Conservation (phyloP, 1,139 yeast genomes). For the Debaryomyces coudertii region DNA sequence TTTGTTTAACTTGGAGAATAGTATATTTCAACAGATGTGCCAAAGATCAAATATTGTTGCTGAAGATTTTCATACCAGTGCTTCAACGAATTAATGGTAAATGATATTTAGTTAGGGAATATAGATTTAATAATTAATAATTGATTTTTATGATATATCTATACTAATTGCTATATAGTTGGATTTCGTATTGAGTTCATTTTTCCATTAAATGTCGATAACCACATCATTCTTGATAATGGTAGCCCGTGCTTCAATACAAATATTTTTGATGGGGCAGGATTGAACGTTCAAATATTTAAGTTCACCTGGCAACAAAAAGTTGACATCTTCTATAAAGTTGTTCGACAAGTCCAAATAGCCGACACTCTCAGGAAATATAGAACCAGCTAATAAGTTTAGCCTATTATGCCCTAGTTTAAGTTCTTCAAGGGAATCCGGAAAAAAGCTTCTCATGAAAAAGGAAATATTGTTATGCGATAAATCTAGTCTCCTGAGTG, state of each 20-base stretch:
- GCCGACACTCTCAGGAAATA: conserved; percentile 7
- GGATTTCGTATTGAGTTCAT: too few species aligned
- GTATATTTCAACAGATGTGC: conserved; percentile 57
- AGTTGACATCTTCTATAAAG: conserved; percentile 8
- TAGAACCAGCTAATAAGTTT: not conserved
- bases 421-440: conserved; percentile 2
- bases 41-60: conserved; percentile 47
- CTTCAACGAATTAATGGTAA: too few species aligned
- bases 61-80: conserved; percentile 22
- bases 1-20: conserved; percentile 33
- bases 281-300: conserved; percentile 6
- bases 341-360: conserved; percentile 10
- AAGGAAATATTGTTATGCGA: conserved; percentile 8
- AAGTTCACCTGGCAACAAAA: conserved; percentile 7
- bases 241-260: conserved; percentile 1
- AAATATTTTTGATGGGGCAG: not conserved
- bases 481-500: conserved; percentile 6
- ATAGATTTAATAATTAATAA: not conserved
- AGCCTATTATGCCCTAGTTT: conserved; percentile 8
- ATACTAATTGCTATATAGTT: not conserved
- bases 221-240: not conserved
- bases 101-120: not conserved
- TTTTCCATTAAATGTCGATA: not conserved
- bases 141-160: not conserved
- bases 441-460: conserved; percentile 4